Percentiles rank a stretch among this genome's conserved stretches.
phyloP scores from a whole-genome alignment of 23 red algal species.

The Gracilaria domingensis region DNA sequence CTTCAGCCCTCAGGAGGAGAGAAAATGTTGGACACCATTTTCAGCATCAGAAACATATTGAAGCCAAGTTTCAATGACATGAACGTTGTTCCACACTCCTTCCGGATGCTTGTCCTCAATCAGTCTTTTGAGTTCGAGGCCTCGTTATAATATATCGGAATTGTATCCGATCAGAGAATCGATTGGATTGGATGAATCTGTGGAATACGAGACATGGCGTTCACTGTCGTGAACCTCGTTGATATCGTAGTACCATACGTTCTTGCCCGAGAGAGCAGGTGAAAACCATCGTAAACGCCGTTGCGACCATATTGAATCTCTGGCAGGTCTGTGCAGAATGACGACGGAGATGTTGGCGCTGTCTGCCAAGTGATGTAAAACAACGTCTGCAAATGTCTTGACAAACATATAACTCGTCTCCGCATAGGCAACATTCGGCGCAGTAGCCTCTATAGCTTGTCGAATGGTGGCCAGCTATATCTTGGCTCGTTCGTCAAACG shows the following conservation, averaged over 20 bases:
- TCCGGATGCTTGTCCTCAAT: neutral
- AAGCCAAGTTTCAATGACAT: slow-evolving; percentile 33
- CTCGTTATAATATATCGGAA: slow-evolving; percentile 48
- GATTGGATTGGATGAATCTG: slow-evolving; percentile 38
- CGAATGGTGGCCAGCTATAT: slow-evolving; percentile 68
- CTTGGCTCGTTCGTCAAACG: slow-evolving; percentile 33
- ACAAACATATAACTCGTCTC: slow-evolving; percentile 86
- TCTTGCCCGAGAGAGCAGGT: slow-evolving; percentile 52
- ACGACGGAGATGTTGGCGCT: slow-evolving; percentile 73
- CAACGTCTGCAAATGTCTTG: slow-evolving; percentile 78
- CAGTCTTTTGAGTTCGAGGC: slow-evolving; percentile 12
- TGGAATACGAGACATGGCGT: slow-evolving; percentile 7
- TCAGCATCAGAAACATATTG: slow-evolving; percentile 9
- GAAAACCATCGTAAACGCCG: slow-evolving; percentile 77
- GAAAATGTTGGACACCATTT: slow-evolving; percentile 30
- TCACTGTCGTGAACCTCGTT: slow-evolving; percentile 64
- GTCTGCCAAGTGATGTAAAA: slow-evolving; percentile 59
- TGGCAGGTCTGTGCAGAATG: slow-evolving; percentile 46
- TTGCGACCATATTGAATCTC: slow-evolving; percentile 62
- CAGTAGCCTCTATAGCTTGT: slow-evolving; percentile 50
- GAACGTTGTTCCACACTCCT: slow-evolving; percentile 38
- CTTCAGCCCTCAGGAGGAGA: slow-evolving; percentile 32
- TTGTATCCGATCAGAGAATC: slow-evolving; percentile 62
- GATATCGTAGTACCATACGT: slow-evolving; percentile 76
- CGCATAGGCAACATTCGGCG: slow-evolving; percentile 58